A percentile compares a stretch with the other conserved stretches of the same genome.
Evolutionary conservation across 2,329 filamentous ascomycete genomes (phyloP).

Genomic region (Paraphaeosphaeria minitans): DNA sequence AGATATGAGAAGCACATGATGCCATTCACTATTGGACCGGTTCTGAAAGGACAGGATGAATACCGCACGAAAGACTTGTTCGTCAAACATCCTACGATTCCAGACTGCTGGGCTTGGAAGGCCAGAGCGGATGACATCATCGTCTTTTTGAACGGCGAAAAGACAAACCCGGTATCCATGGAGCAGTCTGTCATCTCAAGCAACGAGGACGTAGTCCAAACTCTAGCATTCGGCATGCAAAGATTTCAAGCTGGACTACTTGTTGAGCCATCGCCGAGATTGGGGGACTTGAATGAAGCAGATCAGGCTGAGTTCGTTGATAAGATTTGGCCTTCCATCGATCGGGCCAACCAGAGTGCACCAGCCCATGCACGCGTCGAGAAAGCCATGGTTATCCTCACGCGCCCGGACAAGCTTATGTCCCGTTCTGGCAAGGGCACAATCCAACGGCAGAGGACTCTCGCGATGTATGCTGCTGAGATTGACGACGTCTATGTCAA

Average conservation of each 20-base stretch:
- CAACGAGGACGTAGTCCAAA: slow-evolving; percentile 15
- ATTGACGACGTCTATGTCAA: slow-evolving; percentile 51
- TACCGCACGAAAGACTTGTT: slow-evolving; percentile 18
- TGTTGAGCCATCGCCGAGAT: slow-evolving; percentile 22
- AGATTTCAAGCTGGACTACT: slow-evolving; percentile 33
- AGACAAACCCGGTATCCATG: slow-evolving; percentile 17
- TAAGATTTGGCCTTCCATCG: slow-evolving; percentile 52
- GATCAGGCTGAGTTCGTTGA: slow-evolving; percentile 42
- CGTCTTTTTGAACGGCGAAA: slow-evolving; percentile 18
- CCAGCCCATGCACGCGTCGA: slow-evolving; percentile 51
- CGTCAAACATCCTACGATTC: slow-evolving; percentile 12
- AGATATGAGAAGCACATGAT: slow-evolving; percentile 10
- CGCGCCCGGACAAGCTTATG: slow-evolving; percentile 51
- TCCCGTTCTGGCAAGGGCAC: slow-evolving; percentile 53
- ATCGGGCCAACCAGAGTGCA: slow-evolving; percentile 49
- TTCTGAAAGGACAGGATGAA: slow-evolving; percentile 8
- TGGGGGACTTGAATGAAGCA: slow-evolving; percentile 7
- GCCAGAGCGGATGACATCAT: slow-evolving; percentile 20
- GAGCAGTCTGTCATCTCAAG: slow-evolving; percentile 9
- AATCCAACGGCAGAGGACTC: slow-evolving; percentile 49
- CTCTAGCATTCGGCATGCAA: slow-evolving; percentile 34
- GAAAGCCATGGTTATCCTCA: slow-evolving; percentile 49
- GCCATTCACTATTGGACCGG: slow-evolving; percentile 13
- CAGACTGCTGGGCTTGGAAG: slow-evolving; percentile 12
- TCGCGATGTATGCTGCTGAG: slow-evolving; percentile 50